Conservation (phyloP, 805 yeast species). For the Ogataea nakhonphanomensis region DNA sequence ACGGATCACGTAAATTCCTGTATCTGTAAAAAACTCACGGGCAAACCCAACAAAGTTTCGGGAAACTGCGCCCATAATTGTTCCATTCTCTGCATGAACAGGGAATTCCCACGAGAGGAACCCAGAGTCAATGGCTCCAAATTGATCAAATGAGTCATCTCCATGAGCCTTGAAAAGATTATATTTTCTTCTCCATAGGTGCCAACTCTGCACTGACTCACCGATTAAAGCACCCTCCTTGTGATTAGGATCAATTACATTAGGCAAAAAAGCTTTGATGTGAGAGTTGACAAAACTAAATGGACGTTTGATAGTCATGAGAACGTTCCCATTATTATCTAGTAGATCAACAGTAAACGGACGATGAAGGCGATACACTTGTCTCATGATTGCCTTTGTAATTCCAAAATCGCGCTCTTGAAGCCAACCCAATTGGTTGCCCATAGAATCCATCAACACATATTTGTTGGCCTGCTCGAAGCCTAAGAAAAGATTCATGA, state of each 20-base stretch:
- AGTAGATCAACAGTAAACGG: slow-evolving; percentile 77
- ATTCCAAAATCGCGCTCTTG: slow-evolving; percentile 76
- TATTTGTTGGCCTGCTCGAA: slow-evolving; percentile 90
- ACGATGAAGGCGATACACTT: slow-evolving; percentile 78
- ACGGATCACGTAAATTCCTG: slow-evolving; percentile 85
- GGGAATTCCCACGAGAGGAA: slow-evolving; percentile 86
- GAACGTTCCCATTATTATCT: slow-evolving; percentile 56
- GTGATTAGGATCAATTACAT: slow-evolving; percentile 34
- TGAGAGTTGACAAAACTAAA: slow-evolving; percentile 88
- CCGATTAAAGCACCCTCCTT: slow-evolving; percentile 59
- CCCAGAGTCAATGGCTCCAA: slow-evolving; percentile 84
- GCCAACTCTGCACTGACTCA: slow-evolving; percentile 91
- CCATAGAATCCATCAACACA: slow-evolving; percentile 66
- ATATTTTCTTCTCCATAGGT: slow-evolving; percentile 86
- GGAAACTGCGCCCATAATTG: slow-evolving; percentile 72
- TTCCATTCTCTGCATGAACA: slow-evolving; percentile 53
- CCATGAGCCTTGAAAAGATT: slow-evolving; percentile 57
- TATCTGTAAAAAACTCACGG: slow-evolving; percentile 88
- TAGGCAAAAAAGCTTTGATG: slow-evolving; percentile 69
- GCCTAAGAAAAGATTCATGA: slow-evolving; percentile 82
- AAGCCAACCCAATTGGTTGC: slow-evolving; percentile 75
- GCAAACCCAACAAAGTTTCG: slow-evolving; percentile 96
- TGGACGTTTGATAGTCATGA: slow-evolving; percentile 71
- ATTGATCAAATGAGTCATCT: slow-evolving; percentile 60
- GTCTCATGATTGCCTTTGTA: slow-evolving; percentile 70